Evolutionary conservation across 1,139 yeast species (phyloP).

Genomic region (Yamadazyma buinensis): DNA sequence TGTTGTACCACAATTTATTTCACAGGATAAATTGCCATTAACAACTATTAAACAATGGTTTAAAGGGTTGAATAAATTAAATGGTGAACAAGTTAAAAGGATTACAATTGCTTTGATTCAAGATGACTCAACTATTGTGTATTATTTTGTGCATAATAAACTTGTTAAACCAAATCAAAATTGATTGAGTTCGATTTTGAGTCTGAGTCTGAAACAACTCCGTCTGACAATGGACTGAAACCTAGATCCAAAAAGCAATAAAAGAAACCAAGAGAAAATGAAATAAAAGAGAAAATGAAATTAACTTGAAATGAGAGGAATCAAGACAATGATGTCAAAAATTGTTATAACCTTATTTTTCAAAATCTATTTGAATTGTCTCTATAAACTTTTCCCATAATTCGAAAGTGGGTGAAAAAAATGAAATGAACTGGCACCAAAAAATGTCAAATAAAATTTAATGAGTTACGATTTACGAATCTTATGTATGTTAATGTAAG

Average conservation of each 20-base stretch:
- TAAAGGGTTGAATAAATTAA: conserved; percentile 2
- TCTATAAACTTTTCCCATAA: too few relatives aligned
- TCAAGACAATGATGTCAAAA: too few relatives aligned
- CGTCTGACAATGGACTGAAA: too few relatives aligned
- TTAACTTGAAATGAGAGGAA: too few relatives aligned
- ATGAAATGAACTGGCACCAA: not conserved
- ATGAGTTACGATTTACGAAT: not conserved
- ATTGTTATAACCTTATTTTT: too few relatives aligned
- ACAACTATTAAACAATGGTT: conserved; percentile 33
- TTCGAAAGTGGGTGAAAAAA: too few relatives aligned
- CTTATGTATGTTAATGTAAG: not conserved
- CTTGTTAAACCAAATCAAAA: conserved; percentile 57
- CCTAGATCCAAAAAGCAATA: too few relatives aligned
- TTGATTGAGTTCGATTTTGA: too few relatives aligned
- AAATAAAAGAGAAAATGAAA: too few relatives aligned
- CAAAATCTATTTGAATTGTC: too few relatives aligned
- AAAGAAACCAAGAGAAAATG: too few relatives aligned
- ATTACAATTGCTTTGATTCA: conserved; percentile 55
- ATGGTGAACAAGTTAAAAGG: conserved; percentile 22
- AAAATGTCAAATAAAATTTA: not conserved
- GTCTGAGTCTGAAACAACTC: too few relatives aligned
- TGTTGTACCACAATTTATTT: conserved; percentile 28
- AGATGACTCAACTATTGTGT: conserved; percentile 65
- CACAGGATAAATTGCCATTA: conserved; percentile 15
- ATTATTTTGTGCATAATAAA: conserved; percentile 62